Evolutionary conservation across 164 flowering plant genomes (phyloP).

Genomic region (Magnolia kwangsiensis): DNA sequence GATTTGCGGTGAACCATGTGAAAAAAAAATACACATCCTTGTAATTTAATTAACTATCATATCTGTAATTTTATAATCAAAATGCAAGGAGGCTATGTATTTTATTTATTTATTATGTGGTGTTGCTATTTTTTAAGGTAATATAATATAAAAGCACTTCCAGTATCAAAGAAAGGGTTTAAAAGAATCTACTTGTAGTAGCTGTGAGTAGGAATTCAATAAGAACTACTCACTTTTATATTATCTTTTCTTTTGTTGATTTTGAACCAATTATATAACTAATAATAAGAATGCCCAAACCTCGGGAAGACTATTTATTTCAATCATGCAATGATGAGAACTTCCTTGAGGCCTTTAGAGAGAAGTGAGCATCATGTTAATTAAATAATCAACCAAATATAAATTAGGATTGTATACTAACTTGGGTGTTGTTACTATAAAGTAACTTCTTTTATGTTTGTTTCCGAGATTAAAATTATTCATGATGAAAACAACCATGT

Average conservation of each 20-base stretch:
- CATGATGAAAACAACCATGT: conserved; percentile 1
- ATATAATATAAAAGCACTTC: background rate
- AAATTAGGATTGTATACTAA: conserved; percentile 9
- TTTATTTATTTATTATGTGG: background rate
- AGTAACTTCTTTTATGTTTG: conserved; percentile 7
- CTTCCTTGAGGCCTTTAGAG: background rate
- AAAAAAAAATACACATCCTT: background rate
- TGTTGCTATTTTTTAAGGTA: background rate
- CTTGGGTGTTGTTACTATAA: conserved; percentile 5
- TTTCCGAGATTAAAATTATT: background rate
- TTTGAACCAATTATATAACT: background rate
- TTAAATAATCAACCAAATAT: background rate
- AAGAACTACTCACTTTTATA: background rate
- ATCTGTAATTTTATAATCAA: background rate
- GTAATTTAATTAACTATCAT: background rate
- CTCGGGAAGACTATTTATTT: conserved; percentile 4
- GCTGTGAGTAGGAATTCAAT: conserved; percentile 1
- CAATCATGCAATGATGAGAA: conserved; percentile 11
- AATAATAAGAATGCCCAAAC: conserved; percentile 8
- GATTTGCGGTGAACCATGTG: background rate
- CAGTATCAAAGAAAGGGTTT: background rate
- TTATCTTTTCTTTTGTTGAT: conserved; percentile 4
- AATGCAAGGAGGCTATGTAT: background rate
- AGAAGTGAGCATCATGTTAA: background rate
- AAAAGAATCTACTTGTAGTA: background rate